Conservation (phyloP, 768 basidiomycete genomes). For the Kwoniella sp. region DNA sequence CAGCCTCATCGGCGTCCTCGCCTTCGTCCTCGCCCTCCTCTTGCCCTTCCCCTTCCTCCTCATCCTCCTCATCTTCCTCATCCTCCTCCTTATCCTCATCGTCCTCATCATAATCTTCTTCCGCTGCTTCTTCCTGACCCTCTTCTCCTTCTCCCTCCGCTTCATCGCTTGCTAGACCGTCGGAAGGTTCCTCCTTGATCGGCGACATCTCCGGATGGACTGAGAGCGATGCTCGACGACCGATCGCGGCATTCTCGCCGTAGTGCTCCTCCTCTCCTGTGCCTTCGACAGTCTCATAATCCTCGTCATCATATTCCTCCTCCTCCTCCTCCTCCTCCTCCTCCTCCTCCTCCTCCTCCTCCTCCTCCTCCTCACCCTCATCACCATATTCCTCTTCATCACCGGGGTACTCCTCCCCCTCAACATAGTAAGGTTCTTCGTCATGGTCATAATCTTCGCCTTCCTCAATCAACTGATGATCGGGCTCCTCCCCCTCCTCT, state of each 20-base stretch:
- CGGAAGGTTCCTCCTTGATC: conserved; percentile 23
- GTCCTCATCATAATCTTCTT: too few species aligned
- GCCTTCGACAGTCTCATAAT: conserved; percentile 13
- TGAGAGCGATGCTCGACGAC: conserved; percentile 13
- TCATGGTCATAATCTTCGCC: conserved; percentile 10
- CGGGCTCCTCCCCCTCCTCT: conserved; percentile 6
- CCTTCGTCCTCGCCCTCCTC: too few species aligned
- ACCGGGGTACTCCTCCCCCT: conserved; percentile 6
- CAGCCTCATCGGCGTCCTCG: too few species aligned
- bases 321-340: conserved; percentile 14
- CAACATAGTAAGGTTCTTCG: conserved; percentile 7
- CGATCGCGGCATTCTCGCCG: conserved; percentile 3
- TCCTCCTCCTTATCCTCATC: conserved; percentile 11
- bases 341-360: conserved; percentile 13
- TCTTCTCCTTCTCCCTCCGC: conserved; percentile 9
- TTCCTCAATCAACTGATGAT: too few species aligned
- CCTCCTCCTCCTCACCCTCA: conserved; percentile 19
- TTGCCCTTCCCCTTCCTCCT: conserved; percentile 9
- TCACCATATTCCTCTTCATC: conserved; percentile 20
- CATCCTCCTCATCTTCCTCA: conserved; percentile 2
- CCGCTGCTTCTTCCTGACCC: conserved; percentile 11
- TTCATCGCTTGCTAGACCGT: conserved; percentile 10
- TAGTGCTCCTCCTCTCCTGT: conserved; percentile 22
- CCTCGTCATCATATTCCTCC: conserved; percentile 16
- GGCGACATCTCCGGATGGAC: conserved; percentile 24